These are phyloP conservation scores for Penicillium angulare DNA, from an alignment of 495 filamentous ascomycete species.

Conservation along the genomic window DNA sequence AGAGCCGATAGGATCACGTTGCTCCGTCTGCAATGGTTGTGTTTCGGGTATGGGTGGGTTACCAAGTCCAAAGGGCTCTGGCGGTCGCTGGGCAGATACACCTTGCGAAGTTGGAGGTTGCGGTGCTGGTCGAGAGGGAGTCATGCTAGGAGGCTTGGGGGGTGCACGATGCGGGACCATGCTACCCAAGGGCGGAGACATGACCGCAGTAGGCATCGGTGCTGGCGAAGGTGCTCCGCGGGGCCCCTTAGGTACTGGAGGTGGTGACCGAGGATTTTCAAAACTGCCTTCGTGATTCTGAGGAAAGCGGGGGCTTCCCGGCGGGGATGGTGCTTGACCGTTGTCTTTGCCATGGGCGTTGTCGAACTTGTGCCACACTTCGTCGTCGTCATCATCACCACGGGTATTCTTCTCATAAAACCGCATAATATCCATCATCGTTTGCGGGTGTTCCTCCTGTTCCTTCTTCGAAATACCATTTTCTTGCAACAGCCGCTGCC, in stretches of 20 bases:
- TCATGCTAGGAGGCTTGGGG: slow-evolving; percentile 43
- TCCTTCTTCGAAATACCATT: slow-evolving; percentile 96
- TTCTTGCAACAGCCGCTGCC: slow-evolving; percentile 92
- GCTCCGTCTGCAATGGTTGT: slow-evolving; percentile 54
- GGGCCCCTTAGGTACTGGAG: slow-evolving; percentile 72
- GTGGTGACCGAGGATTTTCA: slow-evolving; percentile 91
- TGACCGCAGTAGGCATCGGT: slow-evolving; percentile 6
- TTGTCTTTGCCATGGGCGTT: slow-evolving; percentile 55
- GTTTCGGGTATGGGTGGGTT: slow-evolving; percentile 44
- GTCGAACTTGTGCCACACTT: slow-evolving; percentile 93
- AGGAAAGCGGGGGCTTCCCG: slow-evolving; percentile 89
- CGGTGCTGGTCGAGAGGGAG: slow-evolving; percentile 47
- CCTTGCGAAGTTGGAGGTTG: slow-evolving; percentile 45
- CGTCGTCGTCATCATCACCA: slow-evolving; percentile 83
- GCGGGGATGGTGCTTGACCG: slow-evolving; percentile 64
- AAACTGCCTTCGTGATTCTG: slow-evolving; percentile 90
- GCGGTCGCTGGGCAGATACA: slow-evolving; percentile 15
- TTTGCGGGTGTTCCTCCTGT: slow-evolving; percentile 91
- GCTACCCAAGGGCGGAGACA: slow-evolving; percentile 34
- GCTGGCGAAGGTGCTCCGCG: slow-evolving; percentile 16
- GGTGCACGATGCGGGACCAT: slow-evolving; percentile 45
- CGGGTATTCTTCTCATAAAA: slow-evolving; percentile 95
- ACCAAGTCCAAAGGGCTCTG: slow-evolving; percentile 25
- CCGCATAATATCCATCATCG: slow-evolving; percentile 88
- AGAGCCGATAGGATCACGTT: slow-evolving; percentile 41